Evolutionary conservation across 1,139 yeast genomes (phyloP), one percentile per base, ranked within the genome.

Genomic region (Candida glucosophila): DNA sequence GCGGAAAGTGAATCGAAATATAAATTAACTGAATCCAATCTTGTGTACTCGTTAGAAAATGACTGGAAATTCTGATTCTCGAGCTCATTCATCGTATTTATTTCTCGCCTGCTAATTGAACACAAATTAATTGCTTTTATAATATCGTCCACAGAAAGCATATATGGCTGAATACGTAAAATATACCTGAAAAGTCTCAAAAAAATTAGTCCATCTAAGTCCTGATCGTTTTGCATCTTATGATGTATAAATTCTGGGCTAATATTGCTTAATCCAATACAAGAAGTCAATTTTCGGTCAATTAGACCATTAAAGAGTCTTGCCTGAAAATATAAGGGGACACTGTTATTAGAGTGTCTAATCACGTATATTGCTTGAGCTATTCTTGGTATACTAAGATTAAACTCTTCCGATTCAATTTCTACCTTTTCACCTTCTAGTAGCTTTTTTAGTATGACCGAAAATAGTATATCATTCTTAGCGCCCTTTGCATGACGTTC

Each of bases 341-440:
- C n/a, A n/a, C n/a, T n/a, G n/a, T n/a, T n/a, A n/a, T n/a, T n/a
- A n/a, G n/a, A n/a, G n/a, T n/a, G n/a, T n/a, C n/a, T n/a, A n/a
- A n/a, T n/a, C n/a, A n/a, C n/a, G n/a, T n/a, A n/a, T n/a, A n/a
- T n/a, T n/a, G n/a, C n/a, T n/a, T n/a, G n/a, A n/a, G n/a, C n/a
- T n/a, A n/a, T n/a, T n/a, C n/a, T n/a, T n/a, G n/a, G n/a, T n/a
- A n/a, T n/a, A n/a, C n/a, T n/a, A n/a, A n/a, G n/a, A n/a, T n/a
- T n/a, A n/a, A n/a, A n/a, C n/a, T n/a, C n/a, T n/a, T n/a, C n/a
- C n/a, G n/a, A n/a, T n/a, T n/a, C n/a, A 26, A 29, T 22, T 20
- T 36, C 50, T 14, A 29, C 19, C 3, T 29, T 35, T 24, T 49
- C 55, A 1, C 56, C 58, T 6, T 29, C 15, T 2, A 47, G 32